Conservation (phyloP, 2,329 filamentous ascomycete species). For the Chaetomium olivaceum region DNA sequence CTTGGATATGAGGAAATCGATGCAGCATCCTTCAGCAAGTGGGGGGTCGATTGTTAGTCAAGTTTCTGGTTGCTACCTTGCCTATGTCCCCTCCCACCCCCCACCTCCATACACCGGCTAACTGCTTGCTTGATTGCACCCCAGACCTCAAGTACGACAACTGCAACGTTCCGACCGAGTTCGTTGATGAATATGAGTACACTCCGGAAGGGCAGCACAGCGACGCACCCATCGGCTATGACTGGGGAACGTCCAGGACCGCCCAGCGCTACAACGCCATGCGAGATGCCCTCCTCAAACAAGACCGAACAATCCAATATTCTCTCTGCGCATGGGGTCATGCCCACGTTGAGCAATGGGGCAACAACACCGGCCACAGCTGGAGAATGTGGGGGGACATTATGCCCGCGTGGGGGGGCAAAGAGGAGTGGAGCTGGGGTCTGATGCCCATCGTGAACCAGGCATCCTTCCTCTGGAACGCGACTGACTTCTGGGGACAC, state of each 20-base stretch:
- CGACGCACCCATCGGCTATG: neutral
- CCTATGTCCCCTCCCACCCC: too few relatives aligned
- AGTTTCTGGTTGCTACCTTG: too few relatives aligned
- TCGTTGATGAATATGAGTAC: constrained; percentile 6
- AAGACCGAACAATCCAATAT: constrained; percentile 6
- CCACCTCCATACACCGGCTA: too few relatives aligned
- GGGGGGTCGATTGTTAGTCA: constrained; percentile 10
- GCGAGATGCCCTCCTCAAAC: constrained; percentile 11
- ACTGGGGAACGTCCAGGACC: constrained; percentile 20
- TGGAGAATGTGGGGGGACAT: constrained; percentile 24
- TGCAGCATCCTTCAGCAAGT: constrained; percentile 18
- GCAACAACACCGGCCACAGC: constrained; percentile 16
- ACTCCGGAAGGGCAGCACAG: too few relatives aligned
- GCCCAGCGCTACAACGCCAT: constrained; percentile 18
- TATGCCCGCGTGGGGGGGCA: constrained; percentile 19
- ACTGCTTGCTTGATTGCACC: too few relatives aligned
- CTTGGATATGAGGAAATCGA: constrained; percentile 21
- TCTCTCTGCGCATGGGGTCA: constrained; percentile 25
- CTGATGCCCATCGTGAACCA: constrained; percentile 22
- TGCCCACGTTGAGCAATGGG: constrained; percentile 22
- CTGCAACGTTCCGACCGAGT: constrained; percentile 24
- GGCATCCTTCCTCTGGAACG: constrained; percentile 19
- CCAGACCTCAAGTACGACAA: constrained; percentile 27
- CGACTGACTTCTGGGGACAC: constrained; percentile 13
- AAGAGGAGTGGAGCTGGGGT: too few relatives aligned